Conservation (phyloP, 495 filamentous ascomycete species). For the Hypoxylon lienhwacheense region DNA sequence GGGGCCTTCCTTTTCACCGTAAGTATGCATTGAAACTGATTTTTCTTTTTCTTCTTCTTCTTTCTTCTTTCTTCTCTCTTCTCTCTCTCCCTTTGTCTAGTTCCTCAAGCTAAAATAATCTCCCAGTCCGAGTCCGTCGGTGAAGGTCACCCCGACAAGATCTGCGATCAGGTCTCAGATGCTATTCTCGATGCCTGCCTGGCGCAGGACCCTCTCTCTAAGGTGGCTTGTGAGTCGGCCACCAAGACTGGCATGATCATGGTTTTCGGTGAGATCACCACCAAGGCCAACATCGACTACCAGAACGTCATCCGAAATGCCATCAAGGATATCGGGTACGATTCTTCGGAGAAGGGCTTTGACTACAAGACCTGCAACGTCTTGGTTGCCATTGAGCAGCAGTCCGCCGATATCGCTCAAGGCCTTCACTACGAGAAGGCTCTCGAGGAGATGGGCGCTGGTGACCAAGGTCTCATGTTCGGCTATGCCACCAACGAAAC, state of each 20-base stretch:
- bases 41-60: not conserved
- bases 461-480: slow-evolving; percentile 99
- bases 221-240: slow-evolving; percentile 98
- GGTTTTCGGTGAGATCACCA: slow-evolving; percentile 99
- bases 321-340: slow-evolving; percentile 98
- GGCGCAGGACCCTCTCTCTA: slow-evolving; percentile 89
- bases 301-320: slow-evolving; percentile 93
- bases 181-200: slow-evolving; percentile 98
- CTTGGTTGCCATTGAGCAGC: slow-evolving; percentile 97
- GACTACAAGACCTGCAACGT: slow-evolving; percentile 99
- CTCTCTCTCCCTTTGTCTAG: too few species aligned
- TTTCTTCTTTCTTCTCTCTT: too few species aligned
- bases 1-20: slow-evolving; percentile 95
- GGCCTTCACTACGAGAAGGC: slow-evolving; percentile 96
- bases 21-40: slow-evolving; percentile 37
- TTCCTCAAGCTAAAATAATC: slow-evolving; percentile 2
- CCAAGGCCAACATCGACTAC: slow-evolving; percentile 93
- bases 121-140: slow-evolving; percentile 89
- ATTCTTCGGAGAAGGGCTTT: slow-evolving; percentile 95
- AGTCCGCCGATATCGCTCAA: slow-evolving; percentile 98
- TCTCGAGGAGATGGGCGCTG: slow-evolving; percentile 95
- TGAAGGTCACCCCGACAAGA: slow-evolving; percentile 98
- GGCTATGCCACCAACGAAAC: slow-evolving; percentile 99
- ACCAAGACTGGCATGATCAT: slow-evolving; percentile 99
- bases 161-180: slow-evolving; percentile 97